These are phyloP conservation scores for Boletus sp. DNA, from an alignment of 768 basidiomycete genomes.

Conservation along the genomic window DNA sequence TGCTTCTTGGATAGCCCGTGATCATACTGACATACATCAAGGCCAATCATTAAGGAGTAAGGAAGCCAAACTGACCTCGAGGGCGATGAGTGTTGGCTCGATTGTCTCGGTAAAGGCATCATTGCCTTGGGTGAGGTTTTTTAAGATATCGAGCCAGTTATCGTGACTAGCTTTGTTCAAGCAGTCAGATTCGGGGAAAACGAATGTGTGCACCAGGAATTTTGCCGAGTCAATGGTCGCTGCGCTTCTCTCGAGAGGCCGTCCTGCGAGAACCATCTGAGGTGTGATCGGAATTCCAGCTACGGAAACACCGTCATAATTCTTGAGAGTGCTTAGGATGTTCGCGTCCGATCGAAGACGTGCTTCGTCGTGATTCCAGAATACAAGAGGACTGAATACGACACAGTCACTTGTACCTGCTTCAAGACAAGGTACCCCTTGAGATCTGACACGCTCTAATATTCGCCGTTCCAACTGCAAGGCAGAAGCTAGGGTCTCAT, in stretches of 20 bases:
- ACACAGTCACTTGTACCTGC: constrained; percentile 57
- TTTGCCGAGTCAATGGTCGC: constrained; percentile 61
- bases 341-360: constrained; percentile 52
- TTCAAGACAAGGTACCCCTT: constrained; percentile 53
- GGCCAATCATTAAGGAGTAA: not conserved
- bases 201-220: constrained; percentile 78
- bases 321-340: constrained; percentile 58
- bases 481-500: constrained; percentile 59
- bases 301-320: constrained; percentile 51
- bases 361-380: constrained; percentile 67
- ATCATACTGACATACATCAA: constrained; percentile 46
- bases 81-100: constrained; percentile 43
- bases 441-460: constrained; percentile 42
- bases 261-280: constrained; percentile 75
- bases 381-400: constrained; percentile 68
- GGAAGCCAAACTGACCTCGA: constrained; percentile 38
- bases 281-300: constrained; percentile 65
- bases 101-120: constrained; percentile 41
- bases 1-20: constrained; percentile 44
- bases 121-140: constrained; percentile 37
- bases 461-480: constrained; percentile 62
- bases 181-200: constrained; percentile 77
- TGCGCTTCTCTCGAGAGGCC: constrained; percentile 50
- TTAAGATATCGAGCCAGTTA: constrained; percentile 60
- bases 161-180: constrained; percentile 58